Evolutionary conservation across 2,329 filamentous ascomycete genomes (phyloP).

Genomic region (Fusarium virguliforme): DNA sequence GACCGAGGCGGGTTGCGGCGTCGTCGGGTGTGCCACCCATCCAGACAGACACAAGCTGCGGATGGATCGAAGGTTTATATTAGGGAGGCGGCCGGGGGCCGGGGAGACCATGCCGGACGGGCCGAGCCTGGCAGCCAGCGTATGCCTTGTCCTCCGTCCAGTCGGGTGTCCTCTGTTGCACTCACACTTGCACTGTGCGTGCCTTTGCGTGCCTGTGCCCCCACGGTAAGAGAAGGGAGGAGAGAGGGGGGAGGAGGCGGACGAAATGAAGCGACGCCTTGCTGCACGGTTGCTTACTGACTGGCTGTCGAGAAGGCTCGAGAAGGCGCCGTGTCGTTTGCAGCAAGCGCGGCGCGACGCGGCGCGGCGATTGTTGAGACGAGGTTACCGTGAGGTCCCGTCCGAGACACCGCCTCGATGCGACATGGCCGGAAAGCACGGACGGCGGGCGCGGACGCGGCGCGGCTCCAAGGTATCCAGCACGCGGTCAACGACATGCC

Average conservation of each 20-base stretch:
- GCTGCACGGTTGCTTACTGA: slow-evolving; percentile 26
- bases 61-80: slow-evolving; percentile 43
- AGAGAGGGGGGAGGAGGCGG: background rate
- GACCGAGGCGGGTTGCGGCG: slow-evolving; percentile 42
- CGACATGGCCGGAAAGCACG: slow-evolving; percentile 3
- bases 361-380: background rate
- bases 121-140: slow-evolving; percentile 40
- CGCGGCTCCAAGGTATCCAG: background rate
- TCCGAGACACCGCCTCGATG: slow-evolving; percentile 14
- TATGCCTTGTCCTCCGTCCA: slow-evolving; percentile 13
- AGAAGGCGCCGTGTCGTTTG: slow-evolving; percentile 4
- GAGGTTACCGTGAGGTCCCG: background rate
- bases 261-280: slow-evolving; percentile 25
- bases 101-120: slow-evolving; percentile 36
- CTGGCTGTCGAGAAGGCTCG: too few relatives aligned
- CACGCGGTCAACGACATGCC: slow-evolving; percentile 14
- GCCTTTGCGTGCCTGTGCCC: background rate
- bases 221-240: slow-evolving; percentile 22
- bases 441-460: background rate
- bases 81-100: slow-evolving; percentile 19
- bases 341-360: background rate
- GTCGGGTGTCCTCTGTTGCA: background rate
- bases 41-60: slow-evolving; percentile 30
- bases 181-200: slow-evolving; percentile 4
- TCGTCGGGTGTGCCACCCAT: slow-evolving; percentile 26